Base-by-base conservation (phyloP, 2,329 filamentous ascomycete genomes). In the Aspergillus intermedius region DNA sequence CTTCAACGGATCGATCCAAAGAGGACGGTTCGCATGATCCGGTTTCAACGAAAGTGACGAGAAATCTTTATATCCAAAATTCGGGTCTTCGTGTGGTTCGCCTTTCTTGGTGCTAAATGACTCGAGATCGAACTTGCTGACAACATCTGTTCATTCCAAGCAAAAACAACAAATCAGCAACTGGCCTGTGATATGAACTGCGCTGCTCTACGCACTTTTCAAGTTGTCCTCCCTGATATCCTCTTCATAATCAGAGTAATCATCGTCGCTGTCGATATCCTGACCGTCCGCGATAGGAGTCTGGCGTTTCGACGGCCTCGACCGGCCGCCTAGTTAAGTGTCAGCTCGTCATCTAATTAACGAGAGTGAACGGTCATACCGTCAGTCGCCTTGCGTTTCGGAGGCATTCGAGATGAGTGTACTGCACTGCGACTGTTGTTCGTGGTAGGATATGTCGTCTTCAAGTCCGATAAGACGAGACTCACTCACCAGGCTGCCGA, bases 1-100 rank as follows among this genome's bases (percentile, higher is more conserved):
- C 64, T 87, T 88, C 42, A 85, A 76, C 2, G 90, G 88, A 65
- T 96, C 90, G 58, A 98, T 93, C 88, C 90, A 97, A 51, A 97
- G 78, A 13, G 93, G 93, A 13, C 93, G 84, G 62, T 91, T 89
- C 54, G 84, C 82, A 72, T 95, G 90, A 67, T 97, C 91, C 3
- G 86, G 82, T 70, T 96, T 97, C 56, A 96, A 75, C 34, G 81
- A 76, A 34, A 95, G 77, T 56, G 86, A 86, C 44, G 88, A 91
- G 67, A 93, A 93, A 69, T 98, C 90, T 54, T 81, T 80, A 57
- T 80, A 78, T 42, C 76, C 79, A 48, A 79, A 82, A 43, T 80
- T 77, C 8, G 78, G 73, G 54, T 84, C 80, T 43, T 69, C 64
- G 45, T 66, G 70, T 42, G 70, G 59, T 25, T 57, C 49, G 61